These are phyloP conservation scores for Aspergillus sp. DNA, from an alignment of 2,329 filamentous ascomycete species.

Conservation along the genomic window DNA sequence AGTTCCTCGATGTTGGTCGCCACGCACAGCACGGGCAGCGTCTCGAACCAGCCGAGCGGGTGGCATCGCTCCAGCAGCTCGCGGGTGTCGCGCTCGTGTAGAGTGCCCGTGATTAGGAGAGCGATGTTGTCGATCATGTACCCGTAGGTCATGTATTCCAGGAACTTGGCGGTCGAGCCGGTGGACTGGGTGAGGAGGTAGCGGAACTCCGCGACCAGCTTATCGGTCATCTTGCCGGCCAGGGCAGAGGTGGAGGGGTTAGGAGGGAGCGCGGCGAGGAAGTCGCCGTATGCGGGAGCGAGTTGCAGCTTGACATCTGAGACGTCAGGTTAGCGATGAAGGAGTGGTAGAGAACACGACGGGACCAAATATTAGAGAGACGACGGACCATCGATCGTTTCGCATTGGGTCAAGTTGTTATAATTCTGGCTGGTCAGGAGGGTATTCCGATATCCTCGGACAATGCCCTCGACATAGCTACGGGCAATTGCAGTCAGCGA, in stretches of 20 bases:
- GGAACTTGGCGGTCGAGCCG: constrained; percentile 87
- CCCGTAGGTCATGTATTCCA: constrained; percentile 97
- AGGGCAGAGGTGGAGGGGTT: constrained; percentile 96
- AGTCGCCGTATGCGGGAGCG: constrained; percentile 93
- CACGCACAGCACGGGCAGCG: constrained; percentile 95
- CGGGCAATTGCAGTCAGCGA: constrained; percentile 18
- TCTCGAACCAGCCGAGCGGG: constrained; percentile 97
- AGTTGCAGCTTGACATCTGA: constrained; percentile 97
- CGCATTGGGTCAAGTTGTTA: constrained; percentile 94
- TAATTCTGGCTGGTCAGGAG: constrained; percentile 90
- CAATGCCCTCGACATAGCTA: constrained; percentile 96
- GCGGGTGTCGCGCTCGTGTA: constrained; percentile 94
- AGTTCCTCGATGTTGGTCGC: constrained; percentile 98
- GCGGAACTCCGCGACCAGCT: constrained; percentile 94
- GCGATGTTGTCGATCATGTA: constrained; percentile 99
- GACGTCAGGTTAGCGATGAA: neutral
- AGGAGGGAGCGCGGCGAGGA: constrained; percentile 86
- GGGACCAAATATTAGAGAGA: neutral
- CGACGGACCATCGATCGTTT: constrained; percentile 83
- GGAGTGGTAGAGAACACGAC: constrained; percentile 2
- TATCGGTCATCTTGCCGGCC: constrained; percentile 93
- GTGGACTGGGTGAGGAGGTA: constrained; percentile 94
- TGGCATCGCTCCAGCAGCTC: constrained; percentile 95
- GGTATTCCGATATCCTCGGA: constrained; percentile 92
- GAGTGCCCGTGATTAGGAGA: constrained; percentile 92